A percentile compares a stretch with the other conserved stretches of the same genome.
Evolutionary conservation across 2,329 filamentous ascomycete genomes (phyloP).

Genomic region (Cordyceps militaris): DNA sequence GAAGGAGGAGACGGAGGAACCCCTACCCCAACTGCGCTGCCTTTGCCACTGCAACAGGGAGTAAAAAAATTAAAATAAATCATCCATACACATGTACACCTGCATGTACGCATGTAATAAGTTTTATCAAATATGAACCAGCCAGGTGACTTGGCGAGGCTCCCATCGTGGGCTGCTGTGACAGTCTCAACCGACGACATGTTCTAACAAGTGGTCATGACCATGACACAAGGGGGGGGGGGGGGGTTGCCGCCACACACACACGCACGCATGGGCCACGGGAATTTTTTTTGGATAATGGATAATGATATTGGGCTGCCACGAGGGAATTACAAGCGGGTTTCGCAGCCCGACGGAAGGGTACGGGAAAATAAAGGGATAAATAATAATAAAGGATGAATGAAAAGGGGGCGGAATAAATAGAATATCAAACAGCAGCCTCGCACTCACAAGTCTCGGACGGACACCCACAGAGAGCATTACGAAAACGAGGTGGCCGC

Average conservation of each 20-base stretch:
- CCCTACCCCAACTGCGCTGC: too few species aligned
- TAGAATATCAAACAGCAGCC: background rate
- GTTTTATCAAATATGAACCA: background rate
- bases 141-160: background rate
- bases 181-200: too few species aligned
- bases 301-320: background rate
- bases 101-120: background rate
- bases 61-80: too few species aligned
- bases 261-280: background rate
- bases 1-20: too few species aligned
- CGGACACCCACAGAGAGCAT: too few species aligned
- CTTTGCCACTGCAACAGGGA: too few species aligned
- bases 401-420: background rate
- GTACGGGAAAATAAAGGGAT: background rate
- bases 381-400: background rate
- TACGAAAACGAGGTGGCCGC: background rate
- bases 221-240: background rate
- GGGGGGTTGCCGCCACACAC: background rate
- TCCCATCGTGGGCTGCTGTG: too few species aligned
- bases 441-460: too few species aligned
- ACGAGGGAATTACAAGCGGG: background rate
- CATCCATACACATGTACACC: too few species aligned
- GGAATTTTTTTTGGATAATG: background rate
- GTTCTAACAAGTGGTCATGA: background rate
- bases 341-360: background rate